These are phyloP conservation scores for Trichophyton rubrum DNA, from an alignment of 2,329 filamentous ascomycete species.

Conservation along the genomic window DNA sequence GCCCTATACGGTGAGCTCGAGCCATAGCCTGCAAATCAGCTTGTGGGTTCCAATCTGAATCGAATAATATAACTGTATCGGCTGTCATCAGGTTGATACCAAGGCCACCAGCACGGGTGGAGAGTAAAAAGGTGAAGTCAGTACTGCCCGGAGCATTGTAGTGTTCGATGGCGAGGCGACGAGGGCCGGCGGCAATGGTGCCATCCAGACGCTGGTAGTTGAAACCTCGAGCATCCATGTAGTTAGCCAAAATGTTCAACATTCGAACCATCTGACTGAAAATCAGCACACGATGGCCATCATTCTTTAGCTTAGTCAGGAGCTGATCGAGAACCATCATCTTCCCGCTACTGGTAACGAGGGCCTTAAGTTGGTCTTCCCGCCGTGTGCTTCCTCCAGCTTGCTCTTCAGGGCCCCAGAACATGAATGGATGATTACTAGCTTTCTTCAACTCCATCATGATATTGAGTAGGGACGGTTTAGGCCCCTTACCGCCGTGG, in stretches of 20 bases:
- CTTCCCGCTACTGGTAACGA: conserved; percentile 96
- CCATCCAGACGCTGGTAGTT: conserved; percentile 91
- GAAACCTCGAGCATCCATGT: conserved; percentile 84
- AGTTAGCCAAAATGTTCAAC: conserved; percentile 90
- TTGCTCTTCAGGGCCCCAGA: conserved; percentile 81
- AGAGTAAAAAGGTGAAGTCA: conserved; percentile 92
- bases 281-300: conserved; percentile 89
- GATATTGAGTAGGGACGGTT: conserved; percentile 90
- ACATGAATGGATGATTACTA: conserved; percentile 98
- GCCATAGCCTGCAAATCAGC: conserved; percentile 98
- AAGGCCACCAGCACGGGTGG: conserved; percentile 84
- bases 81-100: conserved; percentile 95
- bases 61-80: conserved; percentile 87
- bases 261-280: conserved; percentile 99
- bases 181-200: conserved; percentile 76
- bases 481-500: conserved; percentile 78
- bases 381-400: conserved; percentile 66
- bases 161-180: conserved; percentile 91
- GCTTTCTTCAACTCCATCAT: conserved; percentile 99
- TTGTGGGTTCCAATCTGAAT: conserved; percentile 97
- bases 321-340: conserved; percentile 98
- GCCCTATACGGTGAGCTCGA: conserved; percentile 91
- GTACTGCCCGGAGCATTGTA: conserved; percentile 95
- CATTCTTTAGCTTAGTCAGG: conserved; percentile 82
- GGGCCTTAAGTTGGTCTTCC: conserved; percentile 79